These are phyloP conservation scores for Spencermartinsiella ligniputridi DNA, from an alignment of 1,139 yeast genomes.

Conservation along the genomic window DNA sequence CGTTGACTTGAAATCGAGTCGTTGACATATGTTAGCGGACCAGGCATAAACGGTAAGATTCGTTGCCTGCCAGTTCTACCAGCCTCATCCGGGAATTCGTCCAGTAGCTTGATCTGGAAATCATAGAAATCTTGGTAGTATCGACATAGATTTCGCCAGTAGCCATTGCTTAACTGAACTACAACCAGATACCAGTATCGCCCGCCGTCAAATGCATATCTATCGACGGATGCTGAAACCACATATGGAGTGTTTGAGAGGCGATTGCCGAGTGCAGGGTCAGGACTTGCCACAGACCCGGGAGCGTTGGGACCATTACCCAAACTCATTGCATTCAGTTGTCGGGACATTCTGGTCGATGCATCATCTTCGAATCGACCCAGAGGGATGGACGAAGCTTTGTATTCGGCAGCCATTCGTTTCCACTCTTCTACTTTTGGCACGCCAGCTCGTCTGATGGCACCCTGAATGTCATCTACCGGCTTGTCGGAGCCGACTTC, in stretches of 20 bases:
- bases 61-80: conserved; percentile 78
- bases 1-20: conserved; percentile 84
- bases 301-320: not conserved
- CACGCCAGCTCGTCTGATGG: conserved; percentile 59
- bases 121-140: conserved; percentile 96
- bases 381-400: conserved; percentile 82
- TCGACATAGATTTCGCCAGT: conserved; percentile 68
- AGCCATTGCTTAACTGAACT: conserved; percentile 67
- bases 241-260: conserved; percentile 19
- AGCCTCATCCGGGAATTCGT: conserved; percentile 86
- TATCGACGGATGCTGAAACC: conserved; percentile 69
- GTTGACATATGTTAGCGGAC: conserved; percentile 89
- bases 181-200: conserved; percentile 83
- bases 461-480: conserved; percentile 44
- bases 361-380: conserved; percentile 43
- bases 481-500: conserved; percentile 65
- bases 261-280: conserved; percentile 1
- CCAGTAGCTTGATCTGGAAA: conserved; percentile 78
- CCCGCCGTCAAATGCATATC: conserved; percentile 78
- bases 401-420: conserved; percentile 81
- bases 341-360: not conserved
- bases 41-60: conserved; percentile 91
- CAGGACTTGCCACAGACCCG: conserved; percentile 5
- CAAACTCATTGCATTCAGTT: not conserved
- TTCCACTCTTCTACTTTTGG: conserved; percentile 98